These are phyloP conservation scores for Mycosphaerelloides madeirae DNA, from an alignment of 2,329 filamentous ascomycete genomes.

Conservation along the genomic window DNA sequence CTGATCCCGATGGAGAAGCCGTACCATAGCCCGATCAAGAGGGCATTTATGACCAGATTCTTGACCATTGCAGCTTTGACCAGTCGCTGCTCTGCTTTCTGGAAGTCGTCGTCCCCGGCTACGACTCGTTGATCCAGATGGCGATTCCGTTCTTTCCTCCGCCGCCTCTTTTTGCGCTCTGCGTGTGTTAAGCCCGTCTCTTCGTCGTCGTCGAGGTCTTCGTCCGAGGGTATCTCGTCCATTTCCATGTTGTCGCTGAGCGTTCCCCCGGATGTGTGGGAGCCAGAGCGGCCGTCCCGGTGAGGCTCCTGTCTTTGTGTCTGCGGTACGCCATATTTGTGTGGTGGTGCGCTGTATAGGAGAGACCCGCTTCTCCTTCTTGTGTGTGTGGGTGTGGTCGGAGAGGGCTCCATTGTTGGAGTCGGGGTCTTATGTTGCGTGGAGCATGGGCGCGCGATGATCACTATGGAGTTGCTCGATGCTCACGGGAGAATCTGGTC, in stretches of 20 bases:
- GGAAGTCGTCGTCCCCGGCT: constrained; percentile 47
- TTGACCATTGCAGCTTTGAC: constrained; percentile 67
- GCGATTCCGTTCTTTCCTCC: constrained; percentile 60
- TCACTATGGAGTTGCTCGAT: no score
- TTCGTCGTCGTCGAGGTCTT: constrained; percentile 58
- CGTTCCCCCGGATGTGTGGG: constrained; percentile 3
- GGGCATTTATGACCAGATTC: constrained; percentile 66
- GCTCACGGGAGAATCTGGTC: no score
- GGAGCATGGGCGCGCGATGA: background rate
- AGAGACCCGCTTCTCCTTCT: constrained; percentile 5
- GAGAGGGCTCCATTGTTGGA: constrained; percentile 6
- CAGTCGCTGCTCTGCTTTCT: constrained; percentile 62
- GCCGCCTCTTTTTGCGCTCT: constrained; percentile 59
- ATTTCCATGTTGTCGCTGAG: constrained; percentile 16
- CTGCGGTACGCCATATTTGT: background rate
- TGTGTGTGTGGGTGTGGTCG: constrained; percentile 2
- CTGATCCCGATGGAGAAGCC: constrained; percentile 91
- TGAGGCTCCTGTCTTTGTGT: background rate
- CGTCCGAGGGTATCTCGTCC: constrained; percentile 15
- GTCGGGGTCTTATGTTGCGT: background rate
- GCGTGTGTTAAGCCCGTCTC: constrained; percentile 78
- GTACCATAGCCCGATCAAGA: constrained; percentile 82
- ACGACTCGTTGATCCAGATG: constrained; percentile 66
- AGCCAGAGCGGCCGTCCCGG: constrained; percentile 4
- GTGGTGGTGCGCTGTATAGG: background rate